phyloP scores from a whole-genome alignment of 352 stramenopile genomes.

The Phytophthora capsici region DNA sequence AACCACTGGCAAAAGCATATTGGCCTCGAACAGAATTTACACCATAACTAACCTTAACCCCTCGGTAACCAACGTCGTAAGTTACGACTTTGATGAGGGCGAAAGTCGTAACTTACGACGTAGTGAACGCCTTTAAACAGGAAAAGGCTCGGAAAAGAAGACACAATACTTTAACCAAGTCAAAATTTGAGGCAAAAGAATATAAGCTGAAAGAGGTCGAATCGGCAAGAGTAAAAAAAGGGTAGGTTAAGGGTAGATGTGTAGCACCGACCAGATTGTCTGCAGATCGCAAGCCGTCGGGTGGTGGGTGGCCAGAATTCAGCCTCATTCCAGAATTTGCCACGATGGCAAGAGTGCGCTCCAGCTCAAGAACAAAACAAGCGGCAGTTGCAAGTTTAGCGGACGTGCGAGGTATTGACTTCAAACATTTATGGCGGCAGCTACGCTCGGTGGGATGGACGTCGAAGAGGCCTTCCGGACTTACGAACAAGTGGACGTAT shows the following conservation, averaged over 20 bases:
- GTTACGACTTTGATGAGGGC: no score
- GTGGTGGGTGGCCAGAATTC: neutral
- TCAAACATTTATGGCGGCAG: neutral
- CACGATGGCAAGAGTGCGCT: neutral
- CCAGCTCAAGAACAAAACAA: neutral
- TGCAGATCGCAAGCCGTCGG: no score
- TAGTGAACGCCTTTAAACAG: conserved; percentile 4
- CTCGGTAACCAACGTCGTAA: conserved; percentile 10
- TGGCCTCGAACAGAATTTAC: no score
- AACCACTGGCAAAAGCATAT: no score
- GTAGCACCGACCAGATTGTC: neutral
- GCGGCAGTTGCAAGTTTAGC: neutral
- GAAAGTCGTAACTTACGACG: no score
- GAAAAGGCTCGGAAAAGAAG: conserved; percentile 7
- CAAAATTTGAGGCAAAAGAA: neutral
- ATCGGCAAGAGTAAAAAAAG: neutral
- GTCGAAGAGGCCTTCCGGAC: neutral
- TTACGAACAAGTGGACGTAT: neutral
- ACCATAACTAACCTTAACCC: no score
- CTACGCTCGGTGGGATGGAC: neutral
- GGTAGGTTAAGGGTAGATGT: neutral
- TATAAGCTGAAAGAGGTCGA: conserved; percentile 10
- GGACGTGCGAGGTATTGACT: neutral
- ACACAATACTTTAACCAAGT: conserved; percentile 12
- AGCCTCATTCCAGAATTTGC: conserved; percentile 6